Evolutionary conservation across 371 early-diverging fungal species (phyloP).

Genomic region (Paraphysoderma sedebokerense): DNA sequence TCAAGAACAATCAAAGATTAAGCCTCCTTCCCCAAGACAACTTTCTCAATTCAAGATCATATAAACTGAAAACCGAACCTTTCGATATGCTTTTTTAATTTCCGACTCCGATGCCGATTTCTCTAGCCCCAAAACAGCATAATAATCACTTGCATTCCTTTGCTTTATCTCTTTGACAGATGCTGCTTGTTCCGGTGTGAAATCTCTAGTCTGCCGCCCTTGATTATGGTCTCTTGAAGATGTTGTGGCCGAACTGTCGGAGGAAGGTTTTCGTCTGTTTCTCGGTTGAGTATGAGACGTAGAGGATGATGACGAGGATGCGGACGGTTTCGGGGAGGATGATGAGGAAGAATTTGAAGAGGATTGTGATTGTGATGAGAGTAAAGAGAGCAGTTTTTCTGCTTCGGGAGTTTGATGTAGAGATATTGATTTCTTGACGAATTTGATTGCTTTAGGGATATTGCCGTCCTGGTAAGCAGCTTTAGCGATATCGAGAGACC

Average conservation of each 20-base stretch:
- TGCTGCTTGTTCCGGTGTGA: slow-evolving; percentile 55
- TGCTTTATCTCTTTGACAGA: slow-evolving; percentile 60
- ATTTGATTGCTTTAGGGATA: slow-evolving; percentile 46
- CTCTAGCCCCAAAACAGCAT: slow-evolving; percentile 69
- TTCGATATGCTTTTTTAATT: slow-evolving; percentile 93
- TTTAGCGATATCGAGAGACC: slow-evolving; percentile 61
- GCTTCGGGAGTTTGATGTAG: slow-evolving; percentile 58
- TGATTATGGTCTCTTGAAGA: too few species aligned
- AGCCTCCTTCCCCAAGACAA: background rate
- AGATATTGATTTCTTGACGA: slow-evolving; percentile 59
- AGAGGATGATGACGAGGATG: slow-evolving; percentile 6
- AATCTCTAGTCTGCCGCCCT: slow-evolving; percentile 19
- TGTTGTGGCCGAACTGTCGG: too few species aligned
- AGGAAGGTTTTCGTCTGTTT: too few species aligned
- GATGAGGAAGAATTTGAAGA: slow-evolving; percentile 1
- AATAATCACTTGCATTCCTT: slow-evolving; percentile 55
- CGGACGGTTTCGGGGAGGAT: slow-evolving; percentile 1
- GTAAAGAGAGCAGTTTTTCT: slow-evolving; percentile 27
- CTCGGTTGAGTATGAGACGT: slow-evolving; percentile 7
- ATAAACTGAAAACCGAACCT: slow-evolving; percentile 23
- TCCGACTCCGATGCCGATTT: slow-evolving; percentile 65
- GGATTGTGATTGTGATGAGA: slow-evolving; percentile 5
- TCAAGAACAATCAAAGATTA: too few species aligned
- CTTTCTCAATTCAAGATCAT: background rate
- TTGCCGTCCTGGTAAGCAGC: slow-evolving; percentile 40